phyloP scores from a whole-genome alignment of 2,329 filamentous ascomycete genomes.

The Xylariaceae sp. region DNA sequence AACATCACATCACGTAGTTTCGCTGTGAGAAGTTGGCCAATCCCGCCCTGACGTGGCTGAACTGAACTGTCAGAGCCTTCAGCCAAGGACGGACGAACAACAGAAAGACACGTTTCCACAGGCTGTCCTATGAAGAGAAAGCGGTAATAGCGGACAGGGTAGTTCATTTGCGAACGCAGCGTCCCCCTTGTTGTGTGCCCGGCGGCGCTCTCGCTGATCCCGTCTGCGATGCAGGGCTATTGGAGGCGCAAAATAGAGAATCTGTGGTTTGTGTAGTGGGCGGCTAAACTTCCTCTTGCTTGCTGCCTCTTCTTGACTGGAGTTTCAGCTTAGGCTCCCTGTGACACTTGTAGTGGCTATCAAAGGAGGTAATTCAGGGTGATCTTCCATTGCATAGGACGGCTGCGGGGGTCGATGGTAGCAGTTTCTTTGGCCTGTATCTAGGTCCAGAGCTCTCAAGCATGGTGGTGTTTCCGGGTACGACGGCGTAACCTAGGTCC shows the following conservation, averaged over 20 bases:
- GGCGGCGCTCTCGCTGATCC: too few species aligned
- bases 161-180: background rate
- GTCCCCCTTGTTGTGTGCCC: too few species aligned
- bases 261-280: too few species aligned
- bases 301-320: too few species aligned
- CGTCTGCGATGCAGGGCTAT: too few species aligned
- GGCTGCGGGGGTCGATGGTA: background rate
- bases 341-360: background rate
- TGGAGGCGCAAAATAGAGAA: too few species aligned
- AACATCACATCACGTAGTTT: background rate
- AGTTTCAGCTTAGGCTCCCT: background rate
- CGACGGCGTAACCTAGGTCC: background rate
- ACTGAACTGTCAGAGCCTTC: background rate
- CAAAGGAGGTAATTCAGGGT: background rate
- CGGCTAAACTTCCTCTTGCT: too few species aligned
- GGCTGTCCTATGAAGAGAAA: background rate
- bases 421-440: background rate
- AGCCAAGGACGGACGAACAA: background rate
- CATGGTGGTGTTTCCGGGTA: background rate
- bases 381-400: background rate
- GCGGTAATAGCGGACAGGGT: background rate
- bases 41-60: background rate
- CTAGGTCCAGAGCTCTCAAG: background rate
- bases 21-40: background rate
- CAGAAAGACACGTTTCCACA: background rate